Percentiles rank a stretch among this genome's conserved stretches.
Conservation (phyloP, 176 grass and related monocot species). For the Raddia guianensis region DNA sequence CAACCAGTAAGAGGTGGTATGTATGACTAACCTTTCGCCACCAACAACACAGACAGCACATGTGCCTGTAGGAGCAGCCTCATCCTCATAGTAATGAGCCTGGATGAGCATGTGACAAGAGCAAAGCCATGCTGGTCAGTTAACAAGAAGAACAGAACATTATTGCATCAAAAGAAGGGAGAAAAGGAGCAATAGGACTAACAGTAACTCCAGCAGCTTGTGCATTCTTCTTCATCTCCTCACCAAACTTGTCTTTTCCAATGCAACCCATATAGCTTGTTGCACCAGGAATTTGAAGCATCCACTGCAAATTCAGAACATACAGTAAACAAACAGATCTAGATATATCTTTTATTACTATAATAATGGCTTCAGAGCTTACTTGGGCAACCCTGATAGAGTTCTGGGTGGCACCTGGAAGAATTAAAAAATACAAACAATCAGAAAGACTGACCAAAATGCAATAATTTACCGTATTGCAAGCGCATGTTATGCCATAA, state of each 20-base stretch:
- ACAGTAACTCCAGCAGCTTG: slow-evolving; percentile 80
- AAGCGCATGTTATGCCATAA: background rate
- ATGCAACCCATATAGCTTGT: slow-evolving; percentile 97
- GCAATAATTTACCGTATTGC: background rate
- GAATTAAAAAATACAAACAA: slow-evolving; percentile 31
- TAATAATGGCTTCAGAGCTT: slow-evolving; percentile 36
- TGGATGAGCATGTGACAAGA: slow-evolving; percentile 39
- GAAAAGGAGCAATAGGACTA: slow-evolving; percentile 39
- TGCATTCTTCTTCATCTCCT: slow-evolving; percentile 92
- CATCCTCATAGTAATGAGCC: slow-evolving; percentile 93
- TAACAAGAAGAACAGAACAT: slow-evolving; percentile 20
- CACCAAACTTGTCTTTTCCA: slow-evolving; percentile 95
- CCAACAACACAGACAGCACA: slow-evolving; percentile 99
- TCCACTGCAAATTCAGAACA: slow-evolving; percentile 69
- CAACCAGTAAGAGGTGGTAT: background rate
- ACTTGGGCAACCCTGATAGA: slow-evolving; percentile 97
- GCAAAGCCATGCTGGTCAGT: slow-evolving; percentile 6
- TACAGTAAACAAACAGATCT: slow-evolving; percentile 38
- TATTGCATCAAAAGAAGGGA: background rate
- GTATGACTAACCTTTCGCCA: slow-evolving; percentile 72
- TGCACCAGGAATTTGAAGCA: slow-evolving; percentile 90
- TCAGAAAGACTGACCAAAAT: slow-evolving; percentile 21
- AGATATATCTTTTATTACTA: background rate
- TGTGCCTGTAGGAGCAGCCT: slow-evolving; percentile 79
- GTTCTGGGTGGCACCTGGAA: slow-evolving; percentile 93